Evolutionary conservation across 148 eudicot species (phyloP).

Genomic region (Bassia scoparia): DNA sequence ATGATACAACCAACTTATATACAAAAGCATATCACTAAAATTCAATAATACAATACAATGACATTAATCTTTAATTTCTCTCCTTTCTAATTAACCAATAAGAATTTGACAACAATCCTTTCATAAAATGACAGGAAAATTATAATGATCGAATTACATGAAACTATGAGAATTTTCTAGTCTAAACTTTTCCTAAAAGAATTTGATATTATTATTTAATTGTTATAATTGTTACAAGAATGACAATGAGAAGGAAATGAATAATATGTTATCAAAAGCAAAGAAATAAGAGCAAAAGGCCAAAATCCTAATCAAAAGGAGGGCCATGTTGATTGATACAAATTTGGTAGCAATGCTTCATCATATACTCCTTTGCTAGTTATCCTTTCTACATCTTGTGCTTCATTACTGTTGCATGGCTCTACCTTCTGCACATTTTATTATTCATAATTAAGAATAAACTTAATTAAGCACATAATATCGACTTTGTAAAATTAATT

Average conservation of each 20-base stretch:
- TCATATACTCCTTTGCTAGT: constrained; percentile 25
- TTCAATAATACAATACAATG: not conserved
- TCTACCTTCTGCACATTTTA: constrained; percentile 44
- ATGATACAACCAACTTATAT: constrained; percentile 15
- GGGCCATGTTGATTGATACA: constrained; percentile 46
- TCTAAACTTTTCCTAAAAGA: constrained; percentile 8
- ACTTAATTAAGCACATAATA: not conserved
- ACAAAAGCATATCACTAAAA: not conserved
- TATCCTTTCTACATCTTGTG: constrained; percentile 42
- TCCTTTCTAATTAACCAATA: not conserved
- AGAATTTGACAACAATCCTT: not conserved
- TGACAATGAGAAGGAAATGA: constrained; percentile 16
- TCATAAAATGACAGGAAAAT: not conserved
- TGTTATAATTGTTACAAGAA: constrained; percentile 6
- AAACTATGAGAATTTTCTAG: not conserved
- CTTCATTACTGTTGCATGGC: constrained; percentile 32
- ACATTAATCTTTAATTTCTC: not conserved
- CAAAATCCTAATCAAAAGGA: constrained; percentile 51
- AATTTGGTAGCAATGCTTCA: constrained; percentile 26
- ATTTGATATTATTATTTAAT: not conserved
- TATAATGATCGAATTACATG: constrained; percentile 16
- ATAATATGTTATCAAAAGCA: constrained; percentile 12
- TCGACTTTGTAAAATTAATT: too few relatives aligned
- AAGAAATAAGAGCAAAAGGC: constrained; percentile 32
- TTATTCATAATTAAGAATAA: not conserved